Conservation (phyloP, 2,329 filamentous ascomycete genomes). For the Paramyrothecium roridum region DNA sequence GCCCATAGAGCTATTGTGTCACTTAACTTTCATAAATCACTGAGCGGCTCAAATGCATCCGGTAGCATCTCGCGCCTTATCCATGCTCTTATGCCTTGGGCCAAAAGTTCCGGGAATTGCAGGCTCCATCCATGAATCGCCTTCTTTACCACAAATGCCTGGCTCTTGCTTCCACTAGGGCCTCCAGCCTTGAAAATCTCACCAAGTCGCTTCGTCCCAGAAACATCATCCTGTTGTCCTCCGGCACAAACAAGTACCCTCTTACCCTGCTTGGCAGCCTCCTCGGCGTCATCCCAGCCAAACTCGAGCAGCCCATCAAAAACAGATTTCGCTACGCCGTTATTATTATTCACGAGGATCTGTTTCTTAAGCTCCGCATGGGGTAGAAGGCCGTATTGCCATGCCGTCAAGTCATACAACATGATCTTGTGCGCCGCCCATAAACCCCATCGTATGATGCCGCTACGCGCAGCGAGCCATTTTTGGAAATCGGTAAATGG, state of each 20-base stretch:
- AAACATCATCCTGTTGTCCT: constrained; percentile 27
- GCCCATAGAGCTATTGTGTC: no score
- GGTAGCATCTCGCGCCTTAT: constrained; percentile 22
- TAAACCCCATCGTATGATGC: no score
- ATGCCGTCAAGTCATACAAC: constrained; percentile 19
- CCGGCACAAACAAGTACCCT: constrained; percentile 24
- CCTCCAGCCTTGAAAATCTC: constrained; percentile 14
- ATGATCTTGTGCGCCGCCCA: no score
- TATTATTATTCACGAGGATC: constrained; percentile 27
- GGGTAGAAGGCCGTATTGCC: constrained; percentile 21
- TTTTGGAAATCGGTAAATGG: constrained; percentile 24
- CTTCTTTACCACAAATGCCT: constrained; percentile 26
- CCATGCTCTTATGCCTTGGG: constrained; percentile 32
- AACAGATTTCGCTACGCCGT: constrained; percentile 19
- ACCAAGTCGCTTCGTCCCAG: constrained; percentile 25
- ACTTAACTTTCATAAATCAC: no score
- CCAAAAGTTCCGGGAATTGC: constrained; percentile 35
- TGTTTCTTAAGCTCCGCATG: constrained; percentile 26
- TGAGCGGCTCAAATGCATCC: constrained; percentile 17
- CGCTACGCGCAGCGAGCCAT: no score
- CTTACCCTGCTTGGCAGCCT: constrained; percentile 14
- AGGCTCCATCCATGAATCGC: constrained; percentile 38
- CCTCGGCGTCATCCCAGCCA: constrained; percentile 19
- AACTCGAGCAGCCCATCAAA: constrained; percentile 18
- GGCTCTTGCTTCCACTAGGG: constrained; percentile 3